phyloP scores from a whole-genome alignment of 257 asterid species.

The Ligustrum vulgare region DNA sequence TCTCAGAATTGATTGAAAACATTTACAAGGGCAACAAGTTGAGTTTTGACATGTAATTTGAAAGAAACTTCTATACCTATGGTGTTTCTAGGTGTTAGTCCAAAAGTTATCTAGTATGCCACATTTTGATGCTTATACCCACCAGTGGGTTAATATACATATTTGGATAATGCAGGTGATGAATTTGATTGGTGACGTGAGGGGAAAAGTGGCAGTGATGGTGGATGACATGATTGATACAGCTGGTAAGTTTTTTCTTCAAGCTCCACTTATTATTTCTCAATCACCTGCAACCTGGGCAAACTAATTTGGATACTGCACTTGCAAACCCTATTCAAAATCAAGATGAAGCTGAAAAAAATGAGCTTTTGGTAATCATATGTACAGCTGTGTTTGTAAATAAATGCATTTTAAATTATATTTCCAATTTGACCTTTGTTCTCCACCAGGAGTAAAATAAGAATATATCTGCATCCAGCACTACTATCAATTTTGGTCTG shows the following conservation, averaged over 20 bases:
- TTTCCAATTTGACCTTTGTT: neutral
- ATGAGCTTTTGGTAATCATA: too few species aligned
- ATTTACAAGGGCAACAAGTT: slow-evolving; percentile 12
- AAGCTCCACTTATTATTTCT: slow-evolving; percentile 1
- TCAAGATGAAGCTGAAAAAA: neutral
- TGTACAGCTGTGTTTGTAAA: too few species aligned
- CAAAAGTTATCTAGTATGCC: neutral
- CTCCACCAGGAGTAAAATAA: neutral
- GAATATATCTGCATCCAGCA: too few species aligned
- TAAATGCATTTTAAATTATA: too few species aligned
- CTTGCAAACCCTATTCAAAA: neutral
- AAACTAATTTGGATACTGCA: neutral
- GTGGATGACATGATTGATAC: slow-evolving; percentile 97
- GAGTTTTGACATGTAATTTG: slow-evolving; percentile 14
- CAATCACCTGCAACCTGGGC: neutral
- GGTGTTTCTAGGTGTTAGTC: slow-evolving; percentile 10
- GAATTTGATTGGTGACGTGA: slow-evolving; percentile 93
- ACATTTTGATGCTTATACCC: neutral
- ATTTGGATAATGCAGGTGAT: slow-evolving; percentile 56
- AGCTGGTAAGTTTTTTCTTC: slow-evolving; percentile 58
- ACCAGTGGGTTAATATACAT: slow-evolving; percentile 12
- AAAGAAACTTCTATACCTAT: slow-evolving; percentile 6
- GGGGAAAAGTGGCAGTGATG: slow-evolving; percentile 90
- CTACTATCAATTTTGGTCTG: too few species aligned
- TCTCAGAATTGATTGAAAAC: slow-evolving; percentile 5